These are phyloP conservation scores for Naganishia vishniacii DNA, from an alignment of 768 basidiomycete genomes.

Conservation along the genomic window DNA sequence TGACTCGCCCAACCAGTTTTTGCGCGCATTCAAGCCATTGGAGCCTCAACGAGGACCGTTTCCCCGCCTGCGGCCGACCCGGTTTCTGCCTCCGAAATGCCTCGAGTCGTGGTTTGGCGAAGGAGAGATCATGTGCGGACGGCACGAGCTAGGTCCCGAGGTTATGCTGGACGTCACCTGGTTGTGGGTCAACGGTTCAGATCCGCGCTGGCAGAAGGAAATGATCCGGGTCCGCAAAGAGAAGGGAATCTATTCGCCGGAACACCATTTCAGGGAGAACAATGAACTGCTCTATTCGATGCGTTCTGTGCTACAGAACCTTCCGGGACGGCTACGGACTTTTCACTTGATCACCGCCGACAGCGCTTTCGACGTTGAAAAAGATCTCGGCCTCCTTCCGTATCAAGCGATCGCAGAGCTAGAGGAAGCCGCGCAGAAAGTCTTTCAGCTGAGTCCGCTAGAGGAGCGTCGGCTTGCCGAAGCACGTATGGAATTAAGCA, in stretches of 20 bases:
- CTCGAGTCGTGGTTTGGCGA: slow-evolving; percentile 42
- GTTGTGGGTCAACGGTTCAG: slow-evolving; percentile 45
- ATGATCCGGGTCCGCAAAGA: slow-evolving; percentile 32
- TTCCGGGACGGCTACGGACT: slow-evolving; percentile 37
- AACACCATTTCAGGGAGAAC: slow-evolving; percentile 45
- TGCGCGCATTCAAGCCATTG: slow-evolving; percentile 35
- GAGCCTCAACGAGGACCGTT: slow-evolving; percentile 37
- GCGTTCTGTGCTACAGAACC: slow-evolving; percentile 39
- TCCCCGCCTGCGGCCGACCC: slow-evolving; percentile 37
- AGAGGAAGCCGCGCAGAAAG: slow-evolving; percentile 24
- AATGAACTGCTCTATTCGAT: slow-evolving; percentile 44
- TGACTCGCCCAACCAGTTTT: slow-evolving; percentile 33
- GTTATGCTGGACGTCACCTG: slow-evolving; percentile 43
- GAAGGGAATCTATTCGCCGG: slow-evolving; percentile 38
- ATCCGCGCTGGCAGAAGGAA: slow-evolving; percentile 38
- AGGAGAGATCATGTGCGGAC: slow-evolving; percentile 42
- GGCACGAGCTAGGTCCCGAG: slow-evolving; percentile 37
- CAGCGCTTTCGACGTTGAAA: slow-evolving; percentile 30
- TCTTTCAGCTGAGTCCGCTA: background rate
- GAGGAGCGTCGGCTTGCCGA: background rate
- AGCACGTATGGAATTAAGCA: background rate
- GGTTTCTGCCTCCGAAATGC: slow-evolving; percentile 39
- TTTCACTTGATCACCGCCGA: slow-evolving; percentile 42
- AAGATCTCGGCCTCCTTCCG: slow-evolving; percentile 34
- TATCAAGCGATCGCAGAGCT: slow-evolving; percentile 26